Base-by-base conservation (phyloP, 2,329 filamentous ascomycete genomes). In the Periconia digitata region DNA sequence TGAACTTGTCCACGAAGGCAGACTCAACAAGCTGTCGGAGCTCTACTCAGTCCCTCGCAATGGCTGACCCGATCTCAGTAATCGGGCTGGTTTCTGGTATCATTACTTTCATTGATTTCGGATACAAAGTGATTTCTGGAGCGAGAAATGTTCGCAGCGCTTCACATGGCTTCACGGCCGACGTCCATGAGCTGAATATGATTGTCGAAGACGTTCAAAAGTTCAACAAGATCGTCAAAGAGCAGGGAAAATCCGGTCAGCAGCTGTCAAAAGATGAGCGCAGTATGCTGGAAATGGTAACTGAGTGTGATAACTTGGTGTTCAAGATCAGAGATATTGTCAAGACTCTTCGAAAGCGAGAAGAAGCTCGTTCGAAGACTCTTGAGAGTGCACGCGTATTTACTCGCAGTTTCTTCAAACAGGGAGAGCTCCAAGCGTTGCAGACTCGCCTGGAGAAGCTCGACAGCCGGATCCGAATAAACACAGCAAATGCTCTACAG, bases 101-200 rank as follows among this genome's bases (percentile, higher is more conserved):
- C 17, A 29, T 43, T 37, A 51, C 39, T 13, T 50, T 54, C 23
- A 43, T 50, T 16, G 46, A 54, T 22, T 40, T 56, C 29, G 41
- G 48, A 8, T 22, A 44, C 22, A 51, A 51, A 34, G 20, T 51
- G 1, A 20, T 47, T 6, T 40, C 48, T 5, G 44, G 41, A 12
- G 35, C 22, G 18, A 44, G n/a, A 8, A 47, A 37, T 22, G 3
- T 47, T 13, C 48, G 44, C 29, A 13, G 20, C 13, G 47, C 48
- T 13, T 8, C 23, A 6, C 12, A 42, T 22, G 48, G 44, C 2
- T 40, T 13, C 6, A 37, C 44, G 16, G 21, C 36, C 15, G 48
- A 47, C 15, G 23, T 47, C 13, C 18, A 32, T 17, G 40, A 47
- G 35, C 34, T 51, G 18, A 27, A 51, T 8, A 4, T 8, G 1